Percentiles rank a stretch among this genome's conserved stretches.
These are phyloP conservation scores for Hanseniaspora valbyensis DNA, from an alignment of 805 yeast genomes.

Conservation along the genomic window DNA sequence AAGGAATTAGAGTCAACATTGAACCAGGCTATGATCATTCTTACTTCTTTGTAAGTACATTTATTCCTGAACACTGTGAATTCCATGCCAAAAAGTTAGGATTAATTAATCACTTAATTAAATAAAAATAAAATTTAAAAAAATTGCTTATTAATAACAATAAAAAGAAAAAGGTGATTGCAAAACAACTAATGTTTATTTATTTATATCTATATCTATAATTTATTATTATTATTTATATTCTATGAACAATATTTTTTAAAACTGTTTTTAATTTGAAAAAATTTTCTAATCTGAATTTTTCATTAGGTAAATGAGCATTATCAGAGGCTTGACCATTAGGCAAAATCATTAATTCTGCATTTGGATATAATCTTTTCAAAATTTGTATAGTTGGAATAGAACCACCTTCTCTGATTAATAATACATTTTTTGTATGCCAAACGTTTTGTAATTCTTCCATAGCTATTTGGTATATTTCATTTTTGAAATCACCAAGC, in stretches of 20 bases:
- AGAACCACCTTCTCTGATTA: constrained; percentile 93
- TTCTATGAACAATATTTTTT: constrained; percentile 39
- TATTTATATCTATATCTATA: constrained; percentile 28
- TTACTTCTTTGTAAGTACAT: constrained; percentile 72
- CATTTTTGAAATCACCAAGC: constrained; percentile 77
- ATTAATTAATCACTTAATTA: constrained; percentile 24
- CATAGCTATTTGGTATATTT: constrained; percentile 56
- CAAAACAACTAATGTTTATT: background rate
- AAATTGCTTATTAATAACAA: background rate
- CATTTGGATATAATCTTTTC: constrained; percentile 60
- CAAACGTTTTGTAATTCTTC: constrained; percentile 58
- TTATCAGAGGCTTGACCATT: constrained; percentile 93
- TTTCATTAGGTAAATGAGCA: constrained; percentile 84
- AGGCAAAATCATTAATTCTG: constrained; percentile 91
- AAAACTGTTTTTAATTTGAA: constrained; percentile 61
- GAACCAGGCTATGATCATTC: constrained; percentile 87
- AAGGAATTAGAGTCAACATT: constrained; percentile 46
- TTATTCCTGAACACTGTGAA: constrained; percentile 70
- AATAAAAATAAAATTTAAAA: constrained; percentile 6
- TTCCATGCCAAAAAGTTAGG: constrained; percentile 66
- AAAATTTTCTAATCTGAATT: constrained; percentile 66
- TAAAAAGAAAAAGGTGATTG: background rate
- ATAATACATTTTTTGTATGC: constrained; percentile 62
- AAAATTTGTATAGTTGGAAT: constrained; percentile 80
- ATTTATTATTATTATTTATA: no score